Base-by-base conservation (phyloP, 1,284 basidiomycete species). In the Amylostereum areolatum region DNA sequence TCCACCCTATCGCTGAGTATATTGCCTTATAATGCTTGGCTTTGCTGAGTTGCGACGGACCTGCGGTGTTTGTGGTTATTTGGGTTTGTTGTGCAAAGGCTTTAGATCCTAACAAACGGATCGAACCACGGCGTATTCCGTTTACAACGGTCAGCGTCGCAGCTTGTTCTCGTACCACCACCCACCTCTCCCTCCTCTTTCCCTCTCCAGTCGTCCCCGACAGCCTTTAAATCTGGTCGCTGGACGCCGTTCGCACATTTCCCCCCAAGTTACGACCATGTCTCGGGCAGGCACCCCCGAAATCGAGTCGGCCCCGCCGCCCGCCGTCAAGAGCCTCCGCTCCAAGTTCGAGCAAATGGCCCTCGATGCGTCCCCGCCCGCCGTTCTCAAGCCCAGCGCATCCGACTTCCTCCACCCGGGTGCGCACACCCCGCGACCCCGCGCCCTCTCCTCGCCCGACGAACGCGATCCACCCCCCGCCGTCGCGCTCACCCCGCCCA, bases 331-430 rank as follows among this genome's bases (percentile, higher is more conserved):
- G 62, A 84, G 72, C 52, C 70, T 89, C 28, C 77, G 77, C 46
- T 85, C 81, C 24, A 77, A 69, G 58, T 89, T 88, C 59, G 85
- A 89, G 60, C 73, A 76, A 57, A 65, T 83, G 34, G 75, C 78
- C 12, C 49, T 58, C 57, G 58, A 69, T 27, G 53, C 56, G 24
- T 47, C 47, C 30, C 43, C 48, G n/a, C 5, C 28, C 58, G 10
- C 52, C 50, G n/a, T 48, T 56, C 9, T 50, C 52, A 33, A 54
- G 42, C 43, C 57, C 55, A 24, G 37, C 55, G 35, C 54, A 48
- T 45, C 52, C 45, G 53, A 54, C 46, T 57, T 60, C 35, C 55
- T 68, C 48, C 49, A 55, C 18, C 63, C 66, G 11, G 64, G 68
- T 46, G 57, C 61, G 33, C 47, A 55, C 5, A 71, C 64, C 48